Base-by-base conservation (phyloP, 2,329 filamentous ascomycete genomes). In the Coniochaeta hoffmannii region DNA sequence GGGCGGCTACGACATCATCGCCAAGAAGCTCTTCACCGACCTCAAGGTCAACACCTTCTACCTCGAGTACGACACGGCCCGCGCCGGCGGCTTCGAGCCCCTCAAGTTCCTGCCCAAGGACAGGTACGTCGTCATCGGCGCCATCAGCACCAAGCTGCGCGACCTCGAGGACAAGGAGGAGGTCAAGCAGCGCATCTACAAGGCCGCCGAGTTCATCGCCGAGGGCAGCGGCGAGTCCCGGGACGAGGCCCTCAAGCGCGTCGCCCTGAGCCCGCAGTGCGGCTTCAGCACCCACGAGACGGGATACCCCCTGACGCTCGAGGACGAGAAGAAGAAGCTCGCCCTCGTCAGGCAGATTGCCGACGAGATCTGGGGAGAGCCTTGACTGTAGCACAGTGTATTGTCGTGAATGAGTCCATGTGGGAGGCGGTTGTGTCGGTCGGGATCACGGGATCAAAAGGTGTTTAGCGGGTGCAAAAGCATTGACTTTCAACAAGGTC, bases 301-400 rank as follows among this genome's bases (percentile, higher is more conserved):
- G 63, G 88, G 88, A 0, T 90, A 92, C 65, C 79, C 82, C 14
- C 75, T 92, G 54, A 80, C 77, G 22, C 75, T 82, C 59, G 81
- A 88, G 49, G 87, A 88, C 59, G 86, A 91, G 84, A 82, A 82
- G 71, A 82, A 80, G 69, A 92, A 91, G 75, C 71, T 92, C 64
- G 75, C 80, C 61, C 71, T 92, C 53, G 86, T 91, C 17, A 80
- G 87, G 60, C 76, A 83, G 62, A 83, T 92, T 63, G 87, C 88
- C 2, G 81, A 90, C 65, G 82, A 86, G 64, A 80, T 91, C 56
- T 92, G 88, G 88, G 72, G 71, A 14, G 72, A 76, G 66, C 67
- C 73, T 11, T 74, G 62, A 60, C 51, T 82, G 5, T 26, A 7
- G 9, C 7, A n/a, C 8, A 5, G 12, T 26, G 41, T 14, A n/a